These are phyloP conservation scores for Trichoderma breve DNA, from an alignment of 2,329 filamentous ascomycete genomes.

Conservation along the genomic window DNA sequence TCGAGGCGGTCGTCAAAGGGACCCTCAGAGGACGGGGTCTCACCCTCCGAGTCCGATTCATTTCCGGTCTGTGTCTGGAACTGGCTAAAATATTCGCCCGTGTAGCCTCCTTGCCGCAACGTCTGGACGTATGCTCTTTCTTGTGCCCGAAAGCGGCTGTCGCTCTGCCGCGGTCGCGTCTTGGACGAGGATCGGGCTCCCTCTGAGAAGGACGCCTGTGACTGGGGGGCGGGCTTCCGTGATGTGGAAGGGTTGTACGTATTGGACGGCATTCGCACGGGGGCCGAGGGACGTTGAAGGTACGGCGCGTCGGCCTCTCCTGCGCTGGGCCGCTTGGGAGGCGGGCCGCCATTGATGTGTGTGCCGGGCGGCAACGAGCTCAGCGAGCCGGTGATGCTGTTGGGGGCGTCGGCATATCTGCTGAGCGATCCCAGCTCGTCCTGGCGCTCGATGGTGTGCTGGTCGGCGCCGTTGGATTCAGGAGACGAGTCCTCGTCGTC, in stretches of 20 bases:
- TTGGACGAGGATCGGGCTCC: conserved; percentile 52
- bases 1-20: conserved; percentile 86
- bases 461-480: conserved; percentile 40
- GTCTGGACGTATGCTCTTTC: conserved; percentile 94
- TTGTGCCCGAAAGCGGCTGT: conserved; percentile 55
- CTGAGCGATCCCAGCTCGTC: conserved; percentile 47
- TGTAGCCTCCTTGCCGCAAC: conserved; percentile 69
- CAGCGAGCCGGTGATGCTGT: conserved; percentile 41
- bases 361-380: conserved; percentile 42
- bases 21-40: conserved; percentile 81
- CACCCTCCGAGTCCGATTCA: conserved; percentile 86
- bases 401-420: conserved; percentile 43
- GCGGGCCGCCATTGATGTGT: conserved; percentile 40
- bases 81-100: conserved; percentile 67
- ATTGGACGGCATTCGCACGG: conserved; percentile 71
- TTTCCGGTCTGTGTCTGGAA: conserved; percentile 61
- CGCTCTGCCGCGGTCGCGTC: conserved; percentile 48
- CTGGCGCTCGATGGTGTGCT: conserved; percentile 47
- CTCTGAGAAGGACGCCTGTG: conserved; percentile 42
- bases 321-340: conserved; percentile 36
- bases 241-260: conserved; percentile 72
- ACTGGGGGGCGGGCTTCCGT: conserved; percentile 46
- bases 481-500: conserved; percentile 31
- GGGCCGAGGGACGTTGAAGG: conserved; percentile 65
- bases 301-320: conserved; percentile 32